Base-by-base conservation (phyloP, 805 yeast species). In the Myxozyma melibiosi region DNA sequence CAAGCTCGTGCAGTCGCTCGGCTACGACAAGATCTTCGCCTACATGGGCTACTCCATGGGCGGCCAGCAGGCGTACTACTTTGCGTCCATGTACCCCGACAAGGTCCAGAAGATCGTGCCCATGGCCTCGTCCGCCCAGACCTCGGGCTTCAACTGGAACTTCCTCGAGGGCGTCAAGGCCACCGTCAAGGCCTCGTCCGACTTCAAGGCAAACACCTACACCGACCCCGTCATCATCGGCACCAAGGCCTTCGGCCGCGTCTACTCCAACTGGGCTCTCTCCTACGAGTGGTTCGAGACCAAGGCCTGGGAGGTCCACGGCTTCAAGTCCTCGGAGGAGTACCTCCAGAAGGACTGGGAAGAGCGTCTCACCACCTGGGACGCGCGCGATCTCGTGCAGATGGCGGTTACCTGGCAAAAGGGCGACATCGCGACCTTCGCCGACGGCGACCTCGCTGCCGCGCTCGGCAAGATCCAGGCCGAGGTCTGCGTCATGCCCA, bases 341-440 rank as follows among this genome's bases (percentile, higher is more conserved):
- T 61, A 54, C 35, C 52, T 61, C 28, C 45, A 49, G 31, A 34
- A 47, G 33, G 55, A 54, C 50, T 61, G 64, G 64, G 64, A 61
- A 37, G 52, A 48, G 43, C 59, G 64, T 33, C 53, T 58, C 20
- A 30, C 39, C 20, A 49, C 64, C 28, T 58, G 63, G 64, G 64
- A 61, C 35, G 64, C 54, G 7, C 56, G 55, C 5, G 63, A 61
- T 48, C 51, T 61, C 16, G 27, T 61, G 20, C 57, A 51, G 25
- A 57, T 61, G 64, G 59, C 60, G 13, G 64, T 54, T 11, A 61
- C 64, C 38, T 61, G 64, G 64, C 63, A 61, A 35, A 51, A 57
- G 48, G 64, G 64, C 24, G 63, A 61, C 38, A 61, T 61, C 38
- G 39, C 63, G 16, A 54, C 57, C 18, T 61, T 53, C 38, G 49